Percentiles rank a stretch among this genome's conserved stretches.
phyloP scores from a whole-genome alignment of 257 asterid genomes.

The Linderniella brevidens region DNA sequence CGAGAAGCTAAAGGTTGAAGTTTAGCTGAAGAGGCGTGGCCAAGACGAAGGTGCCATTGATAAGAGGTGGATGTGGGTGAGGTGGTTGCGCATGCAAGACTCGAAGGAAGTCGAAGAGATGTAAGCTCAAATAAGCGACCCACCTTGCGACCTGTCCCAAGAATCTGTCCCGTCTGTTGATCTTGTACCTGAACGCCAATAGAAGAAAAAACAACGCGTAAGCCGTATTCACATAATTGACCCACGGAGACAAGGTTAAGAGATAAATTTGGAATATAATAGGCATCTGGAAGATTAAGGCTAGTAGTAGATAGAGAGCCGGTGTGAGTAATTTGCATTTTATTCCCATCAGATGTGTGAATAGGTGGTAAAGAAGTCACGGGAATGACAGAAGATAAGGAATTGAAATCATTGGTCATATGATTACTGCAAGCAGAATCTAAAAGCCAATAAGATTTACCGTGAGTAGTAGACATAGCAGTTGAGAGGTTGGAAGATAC shows the following conservation, averaged over 20 bases:
- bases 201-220: slow-evolving; percentile 3
- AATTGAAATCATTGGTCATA: slow-evolving; percentile 1
- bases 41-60: slow-evolving; percentile 6
- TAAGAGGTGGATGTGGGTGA: background rate
- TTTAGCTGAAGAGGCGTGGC: slow-evolving; percentile 6
- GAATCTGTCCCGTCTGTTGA: slow-evolving; percentile 8
- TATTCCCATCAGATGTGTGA: background rate
- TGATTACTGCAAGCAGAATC: slow-evolving; percentile 12
- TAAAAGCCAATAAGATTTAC: slow-evolving; percentile 11
- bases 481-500: slow-evolving; percentile 6
- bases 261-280: slow-evolving; percentile 3
- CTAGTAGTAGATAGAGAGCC: background rate
- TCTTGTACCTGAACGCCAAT: slow-evolving; percentile 5
- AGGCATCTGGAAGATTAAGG: background rate
- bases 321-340: slow-evolving; percentile 5
- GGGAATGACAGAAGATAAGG: background rate
- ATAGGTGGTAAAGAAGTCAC: background rate
- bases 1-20: slow-evolving; percentile 4
- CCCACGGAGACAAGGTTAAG: slow-evolving; percentile 4
- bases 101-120: background rate
- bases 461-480: slow-evolving; percentile 5
- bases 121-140: slow-evolving; percentile 11
- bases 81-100: background rate
- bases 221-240: slow-evolving; percentile 1
- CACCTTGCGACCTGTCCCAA: slow-evolving; percentile 4